phyloP scores from a whole-genome alignment of 768 basidiomycete genomes.

The Leucocoprinus sp. region DNA sequence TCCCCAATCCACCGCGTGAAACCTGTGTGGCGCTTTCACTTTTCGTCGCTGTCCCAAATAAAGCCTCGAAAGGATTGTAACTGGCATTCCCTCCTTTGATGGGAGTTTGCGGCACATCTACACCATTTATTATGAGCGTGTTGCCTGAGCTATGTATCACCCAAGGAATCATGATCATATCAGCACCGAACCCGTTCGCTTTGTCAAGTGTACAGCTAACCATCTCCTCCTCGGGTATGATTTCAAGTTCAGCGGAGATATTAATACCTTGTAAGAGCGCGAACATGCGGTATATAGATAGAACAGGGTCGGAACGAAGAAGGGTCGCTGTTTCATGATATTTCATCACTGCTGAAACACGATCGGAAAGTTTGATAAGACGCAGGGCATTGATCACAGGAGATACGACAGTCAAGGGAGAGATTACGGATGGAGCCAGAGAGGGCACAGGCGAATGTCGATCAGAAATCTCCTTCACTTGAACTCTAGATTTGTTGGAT shows the following conservation, averaged over 20 bases:
- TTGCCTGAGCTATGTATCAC: slow-evolving; percentile 19
- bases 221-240: slow-evolving; percentile 74
- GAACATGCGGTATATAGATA: slow-evolving; percentile 71
- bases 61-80: slow-evolving; percentile 63
- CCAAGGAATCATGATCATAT: slow-evolving; percentile 86
- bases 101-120: neutral
- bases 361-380: slow-evolving; percentile 79
- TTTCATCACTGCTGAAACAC: slow-evolving; percentile 83
- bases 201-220: slow-evolving; percentile 62
- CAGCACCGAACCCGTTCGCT: slow-evolving; percentile 47
- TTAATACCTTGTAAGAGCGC: slow-evolving; percentile 61
- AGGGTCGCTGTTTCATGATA: slow-evolving; percentile 64
- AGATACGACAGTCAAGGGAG: neutral
- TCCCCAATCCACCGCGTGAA: slow-evolving; percentile 1
- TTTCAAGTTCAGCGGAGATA: slow-evolving; percentile 56
- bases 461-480: neutral
- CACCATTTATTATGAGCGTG: neutral
- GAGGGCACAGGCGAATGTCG: neutral
- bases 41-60: slow-evolving; percentile 36
- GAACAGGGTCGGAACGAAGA: slow-evolving; percentile 62
- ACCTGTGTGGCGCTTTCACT: slow-evolving; percentile 19
- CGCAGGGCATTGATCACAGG: slow-evolving; percentile 69
- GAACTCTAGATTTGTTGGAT: neutral
- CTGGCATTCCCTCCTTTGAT: neutral
- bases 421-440: neutral